Evolutionary conservation across 2,329 filamentous ascomycete species (phyloP), one percentile per base, ranked within the genome.

Genomic region (Apiospora pterosperma): DNA sequence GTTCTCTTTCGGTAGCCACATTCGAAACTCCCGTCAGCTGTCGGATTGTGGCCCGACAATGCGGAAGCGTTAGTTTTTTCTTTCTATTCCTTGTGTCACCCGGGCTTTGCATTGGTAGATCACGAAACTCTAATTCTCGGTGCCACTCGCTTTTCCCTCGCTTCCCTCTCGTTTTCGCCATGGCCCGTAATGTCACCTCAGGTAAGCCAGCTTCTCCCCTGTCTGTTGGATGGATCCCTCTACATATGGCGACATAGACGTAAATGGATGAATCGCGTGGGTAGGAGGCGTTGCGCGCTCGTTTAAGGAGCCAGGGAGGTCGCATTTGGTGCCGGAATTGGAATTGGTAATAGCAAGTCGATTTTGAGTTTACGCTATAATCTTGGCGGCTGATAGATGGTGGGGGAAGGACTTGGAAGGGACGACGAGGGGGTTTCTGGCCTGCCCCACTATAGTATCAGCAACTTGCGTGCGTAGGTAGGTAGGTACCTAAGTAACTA

Each of bases 271-370:
- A n/a, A n/a, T n/a, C n/a, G n/a, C n/a, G n/a, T n/a, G n/a, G n/a
- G n/a, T n/a, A n/a, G n/a, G n/a, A n/a, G n/a, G n/a, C n/a, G 23
- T 16, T 25, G 23, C 42, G 23, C 25, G 48, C 25, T 28, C 48
- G 19, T 55, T 55, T 55, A 34, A 34, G n/a, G n/a, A n/a, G n/a
- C 48, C 48, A 55, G 48, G 28, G n/a, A n/a, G n/a, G 48, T 55
- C 25, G 48, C 6, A 34, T 34, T 34, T 7, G 44, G 25, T n/a
- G 12, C 58, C 58, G 34, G 58, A 60, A 60, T 38, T 38, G 34
- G 58, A 60, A 60, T 38, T 38, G 58, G 58, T 38, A 60, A 60
- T 60, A 39, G 58, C 58, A 38, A 55, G 58, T 60, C 58, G 58
- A 60, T 60, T 60, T 60, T 60, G 58, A 60, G 58, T 60, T 60